These are phyloP conservation scores for Rhytidhysteron rufulum DNA, from an alignment of 2,329 filamentous ascomycete species.

Conservation along the genomic window DNA sequence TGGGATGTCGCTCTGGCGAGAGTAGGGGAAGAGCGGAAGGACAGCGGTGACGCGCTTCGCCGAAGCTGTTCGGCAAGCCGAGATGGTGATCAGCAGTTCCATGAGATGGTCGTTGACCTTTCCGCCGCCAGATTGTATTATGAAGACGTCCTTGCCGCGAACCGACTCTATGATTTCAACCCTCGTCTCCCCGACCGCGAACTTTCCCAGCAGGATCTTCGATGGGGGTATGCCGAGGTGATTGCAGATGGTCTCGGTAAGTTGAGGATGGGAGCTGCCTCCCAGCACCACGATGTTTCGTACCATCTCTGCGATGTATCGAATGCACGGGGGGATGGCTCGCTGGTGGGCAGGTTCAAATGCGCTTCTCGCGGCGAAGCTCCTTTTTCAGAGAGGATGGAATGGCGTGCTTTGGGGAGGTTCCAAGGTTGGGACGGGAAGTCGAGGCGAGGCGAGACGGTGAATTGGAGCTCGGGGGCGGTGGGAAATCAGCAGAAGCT, in stretches of 20 bases:
- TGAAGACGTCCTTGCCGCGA: constrained; percentile 97
- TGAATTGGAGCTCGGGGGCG: no score
- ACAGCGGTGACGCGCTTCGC: constrained; percentile 91
- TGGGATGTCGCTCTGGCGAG: constrained; percentile 89
- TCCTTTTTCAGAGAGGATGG: background rate
- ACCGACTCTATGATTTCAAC: constrained; percentile 97
- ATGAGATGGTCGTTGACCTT: constrained; percentile 95
- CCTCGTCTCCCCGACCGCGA: constrained; percentile 90
- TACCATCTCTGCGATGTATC: constrained; percentile 61
- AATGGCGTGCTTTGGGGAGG: background rate
- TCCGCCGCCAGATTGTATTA: constrained; percentile 89
- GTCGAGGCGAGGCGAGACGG: background rate
- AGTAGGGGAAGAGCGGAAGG: constrained; percentile 93
- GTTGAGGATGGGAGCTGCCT: constrained; percentile 84
- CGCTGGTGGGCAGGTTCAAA: background rate
- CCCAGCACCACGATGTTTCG: constrained; percentile 92
- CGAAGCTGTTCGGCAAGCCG: constrained; percentile 93
- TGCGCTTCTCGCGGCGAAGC: background rate
- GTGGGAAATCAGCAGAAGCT: background rate
- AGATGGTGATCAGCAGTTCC: constrained; percentile 96
- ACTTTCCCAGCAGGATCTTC: constrained; percentile 82
- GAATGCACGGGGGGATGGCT: background rate
- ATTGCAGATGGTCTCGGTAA: constrained; percentile 83
- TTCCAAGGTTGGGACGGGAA: background rate
- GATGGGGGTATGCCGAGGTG: constrained; percentile 83